Base-by-base conservation (phyloP, 345 rosid genomes). In the Aquilaria malaccensis region DNA sequence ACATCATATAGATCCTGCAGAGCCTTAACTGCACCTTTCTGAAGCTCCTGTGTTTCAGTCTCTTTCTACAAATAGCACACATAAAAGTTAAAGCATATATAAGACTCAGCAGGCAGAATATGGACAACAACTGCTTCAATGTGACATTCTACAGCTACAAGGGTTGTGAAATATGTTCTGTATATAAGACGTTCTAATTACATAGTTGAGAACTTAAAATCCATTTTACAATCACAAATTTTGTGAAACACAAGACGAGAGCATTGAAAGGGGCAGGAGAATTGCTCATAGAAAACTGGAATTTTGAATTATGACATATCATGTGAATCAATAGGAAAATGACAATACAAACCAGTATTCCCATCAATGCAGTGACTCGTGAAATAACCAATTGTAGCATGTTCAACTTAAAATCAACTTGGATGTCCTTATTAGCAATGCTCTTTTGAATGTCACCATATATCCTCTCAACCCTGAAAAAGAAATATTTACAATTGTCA, bases 1-100 rank as follows among this genome's bases (percentile, higher is more conserved):
- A 94, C 97, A 86, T 94, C 99, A 58, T 90, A 87, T 57, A 94
- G 88, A 87, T 94, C 97, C 62, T 79, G 99, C 77, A 90, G 88
- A 77, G 99, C 95, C 75, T 90, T 72, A 63, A 94, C 64, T 5
- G 97, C 97, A 59, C 97, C 99, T 65, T 82, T 83, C 65, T 78
- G 78, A 68, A 74, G 76, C 67, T 88, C 97, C 0, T 83, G 78
- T 30, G 82, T 80, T 75, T 82, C 87, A 45, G 77, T 68, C 70
- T 79, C 85, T 84, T 83, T 90, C 99, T 93, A 61, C 51, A 37
- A 10, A 11, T 22, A 11, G 9, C 14, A 22, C n/a, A 52, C 53
- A 62, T 41, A 62, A 61, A 61, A 32, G 30, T 11, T 33, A 10
- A 6, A 33, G 11, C 30, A 50, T 61, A 62, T 41, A 62, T 30